Conservation (phyloP, 208 protist genomes). For the Leptomonas seymouri region DNA sequence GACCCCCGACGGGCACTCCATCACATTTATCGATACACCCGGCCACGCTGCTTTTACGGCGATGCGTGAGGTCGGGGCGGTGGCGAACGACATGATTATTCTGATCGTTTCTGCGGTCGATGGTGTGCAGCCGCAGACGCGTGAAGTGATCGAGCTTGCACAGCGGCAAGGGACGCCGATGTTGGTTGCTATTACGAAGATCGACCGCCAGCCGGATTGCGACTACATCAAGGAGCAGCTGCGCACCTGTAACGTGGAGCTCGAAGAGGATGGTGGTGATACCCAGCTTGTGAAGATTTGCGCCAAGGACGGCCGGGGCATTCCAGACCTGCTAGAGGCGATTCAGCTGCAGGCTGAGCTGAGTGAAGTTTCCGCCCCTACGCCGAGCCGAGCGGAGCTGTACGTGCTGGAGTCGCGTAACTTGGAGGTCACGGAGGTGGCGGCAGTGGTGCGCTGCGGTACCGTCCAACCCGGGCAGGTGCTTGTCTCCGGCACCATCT, state of each 20-base stretch:
- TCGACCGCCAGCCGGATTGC: slow-evolving; percentile 91
- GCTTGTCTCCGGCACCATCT: slow-evolving; percentile 77
- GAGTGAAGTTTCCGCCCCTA: slow-evolving; percentile 81
- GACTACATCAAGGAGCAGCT: slow-evolving; percentile 88
- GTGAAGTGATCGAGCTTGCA: slow-evolving; percentile 90
- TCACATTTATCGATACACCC: slow-evolving; percentile 99
- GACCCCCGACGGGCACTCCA: slow-evolving; percentile 46
- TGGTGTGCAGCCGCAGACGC: slow-evolving; percentile 95
- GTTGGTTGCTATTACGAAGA: slow-evolving; percentile 98
- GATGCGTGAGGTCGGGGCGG: slow-evolving; percentile 95
- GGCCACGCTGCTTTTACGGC: slow-evolving; percentile 96
- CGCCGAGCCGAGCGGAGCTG: slow-evolving; percentile 78
- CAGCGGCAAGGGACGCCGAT: slow-evolving; percentile 77
- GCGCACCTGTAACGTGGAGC: slow-evolving; percentile 64
- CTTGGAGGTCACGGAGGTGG: slow-evolving; percentile 47
- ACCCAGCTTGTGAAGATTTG: slow-evolving; percentile 92
- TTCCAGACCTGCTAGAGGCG: slow-evolving; percentile 91
- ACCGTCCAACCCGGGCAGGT: slow-evolving; percentile 67
- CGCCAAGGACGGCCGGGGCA: slow-evolving; percentile 80
- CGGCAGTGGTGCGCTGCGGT: slow-evolving; percentile 86
- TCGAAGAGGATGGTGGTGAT: slow-evolving; percentile 96
- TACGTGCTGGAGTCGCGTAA: slow-evolving; percentile 92
- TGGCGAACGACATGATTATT: slow-evolving; percentile 97
- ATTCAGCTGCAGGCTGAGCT: slow-evolving; percentile 91
- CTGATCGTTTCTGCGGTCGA: slow-evolving; percentile 97